Evolutionary conservation across 2,329 filamentous ascomycete genomes (phyloP).

Genomic region (Lasiodiplodia gonubiensis): DNA sequence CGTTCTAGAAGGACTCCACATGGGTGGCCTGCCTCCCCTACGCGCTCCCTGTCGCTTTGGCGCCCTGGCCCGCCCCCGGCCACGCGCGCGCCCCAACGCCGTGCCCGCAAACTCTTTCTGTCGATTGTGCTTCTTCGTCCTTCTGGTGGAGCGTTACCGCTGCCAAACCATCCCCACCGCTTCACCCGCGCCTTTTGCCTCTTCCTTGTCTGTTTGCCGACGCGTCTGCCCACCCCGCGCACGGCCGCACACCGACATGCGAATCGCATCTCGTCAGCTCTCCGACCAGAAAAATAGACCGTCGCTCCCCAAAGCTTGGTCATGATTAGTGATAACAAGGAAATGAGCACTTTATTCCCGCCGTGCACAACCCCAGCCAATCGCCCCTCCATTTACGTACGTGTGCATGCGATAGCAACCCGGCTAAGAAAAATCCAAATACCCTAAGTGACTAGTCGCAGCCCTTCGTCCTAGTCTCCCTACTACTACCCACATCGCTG

Average conservation of each 20-base stretch:
- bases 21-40: slow-evolving; percentile 14
- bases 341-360: neutral
- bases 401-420: neutral
- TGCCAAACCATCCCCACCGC: neutral
- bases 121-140: neutral
- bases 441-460: neutral
- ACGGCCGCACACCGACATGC: slow-evolving; percentile 3
- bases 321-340: slow-evolving; percentile 12
- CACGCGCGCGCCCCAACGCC: neutral
- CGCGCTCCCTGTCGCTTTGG: slow-evolving; percentile 2
- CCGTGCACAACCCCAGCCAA: neutral
- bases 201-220: neutral
- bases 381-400: neutral
- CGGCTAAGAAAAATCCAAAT: neutral
- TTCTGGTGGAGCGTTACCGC: slow-evolving; percentile 8
- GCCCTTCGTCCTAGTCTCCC: neutral
- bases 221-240: slow-evolving; percentile 1
- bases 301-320: neutral
- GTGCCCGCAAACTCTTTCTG: neutral
- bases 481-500: neutral
- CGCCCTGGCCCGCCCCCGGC: slow-evolving; percentile 7
- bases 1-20: slow-evolving; percentile 27
- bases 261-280: slow-evolving; percentile 13
- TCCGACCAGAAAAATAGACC: neutral
- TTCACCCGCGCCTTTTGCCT: slow-evolving; percentile 1